These are phyloP conservation scores for Fusarium sarcochroum DNA, from an alignment of 2,329 filamentous ascomycete genomes.

Conservation along the genomic window DNA sequence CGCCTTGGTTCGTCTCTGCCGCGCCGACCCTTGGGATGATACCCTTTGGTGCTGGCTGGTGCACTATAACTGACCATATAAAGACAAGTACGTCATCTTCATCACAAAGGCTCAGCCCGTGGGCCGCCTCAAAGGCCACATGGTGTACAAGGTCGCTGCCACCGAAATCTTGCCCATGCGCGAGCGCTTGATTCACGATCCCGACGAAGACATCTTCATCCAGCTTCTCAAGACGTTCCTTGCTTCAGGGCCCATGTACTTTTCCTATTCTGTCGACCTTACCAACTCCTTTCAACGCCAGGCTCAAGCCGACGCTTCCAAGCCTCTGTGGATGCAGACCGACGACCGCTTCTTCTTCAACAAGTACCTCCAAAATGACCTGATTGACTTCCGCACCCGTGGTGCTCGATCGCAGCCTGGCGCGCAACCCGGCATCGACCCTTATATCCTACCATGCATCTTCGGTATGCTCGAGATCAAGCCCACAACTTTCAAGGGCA, in stretches of 20 bases:
- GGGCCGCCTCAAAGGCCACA: conserved; percentile 93
- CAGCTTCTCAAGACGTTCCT: conserved; percentile 84
- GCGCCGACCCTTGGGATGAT: conserved; percentile 26
- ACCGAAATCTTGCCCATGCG: conserved; percentile 95
- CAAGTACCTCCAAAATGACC: conserved; percentile 88
- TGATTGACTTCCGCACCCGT: conserved; percentile 86
- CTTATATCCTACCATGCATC: conserved; percentile 95
- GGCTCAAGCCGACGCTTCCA: conserved; percentile 77
- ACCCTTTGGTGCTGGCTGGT: conserved; percentile 18
- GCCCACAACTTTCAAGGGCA: conserved; percentile 87
- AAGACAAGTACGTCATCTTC: conserved; percentile 95
- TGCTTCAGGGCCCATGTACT: conserved; percentile 92
- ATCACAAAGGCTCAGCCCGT: conserved; percentile 95
- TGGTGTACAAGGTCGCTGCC: conserved; percentile 91
- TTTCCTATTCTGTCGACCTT: conserved; percentile 96
- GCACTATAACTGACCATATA: conserved; percentile 38
- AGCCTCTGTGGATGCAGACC: conserved; percentile 89
- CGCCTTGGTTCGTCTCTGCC: conserved; percentile 78
- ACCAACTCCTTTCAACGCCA: conserved; percentile 98
- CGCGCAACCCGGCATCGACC: conserved; percentile 83
- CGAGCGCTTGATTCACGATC: conserved; percentile 90
- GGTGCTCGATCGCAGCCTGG: conserved; percentile 75
- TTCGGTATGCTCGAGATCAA: conserved; percentile 96
- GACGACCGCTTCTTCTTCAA: conserved; percentile 99
- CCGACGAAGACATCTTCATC: conserved; percentile 94